phyloP scores from a whole-genome alignment of 2,329 filamentous ascomycete species.

The Verticillium tricorpus region DNA sequence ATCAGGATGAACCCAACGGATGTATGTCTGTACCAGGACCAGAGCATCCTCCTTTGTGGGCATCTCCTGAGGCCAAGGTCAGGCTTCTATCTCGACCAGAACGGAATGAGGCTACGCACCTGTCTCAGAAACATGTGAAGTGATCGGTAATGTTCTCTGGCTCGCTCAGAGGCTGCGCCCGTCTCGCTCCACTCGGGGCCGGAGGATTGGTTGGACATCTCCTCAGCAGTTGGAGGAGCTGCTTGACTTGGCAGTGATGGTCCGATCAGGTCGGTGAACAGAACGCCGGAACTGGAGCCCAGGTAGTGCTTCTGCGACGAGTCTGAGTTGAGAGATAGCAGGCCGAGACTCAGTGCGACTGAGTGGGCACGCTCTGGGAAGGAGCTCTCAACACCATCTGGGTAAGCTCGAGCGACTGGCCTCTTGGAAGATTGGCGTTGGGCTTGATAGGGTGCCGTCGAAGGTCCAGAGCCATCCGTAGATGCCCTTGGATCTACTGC shows the following conservation, averaged over 20 bases:
- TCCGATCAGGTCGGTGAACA: constrained; percentile 25
- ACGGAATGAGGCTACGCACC: neutral
- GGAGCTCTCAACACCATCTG: constrained; percentile 34
- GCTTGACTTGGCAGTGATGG: constrained; percentile 10
- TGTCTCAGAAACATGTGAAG: constrained; percentile 4
- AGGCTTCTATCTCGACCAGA: neutral
- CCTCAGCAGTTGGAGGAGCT: neutral
- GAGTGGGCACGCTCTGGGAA: constrained; percentile 44
- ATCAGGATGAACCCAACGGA: constrained; percentile 17
- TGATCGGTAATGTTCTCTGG: constrained; percentile 11
- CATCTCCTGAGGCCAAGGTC: constrained; percentile 11
- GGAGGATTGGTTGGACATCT: neutral
- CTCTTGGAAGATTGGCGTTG: neutral
- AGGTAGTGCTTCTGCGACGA: constrained; percentile 30
- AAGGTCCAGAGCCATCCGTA: constrained; percentile 2
- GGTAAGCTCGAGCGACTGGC: constrained; percentile 45
- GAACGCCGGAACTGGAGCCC: constrained; percentile 29
- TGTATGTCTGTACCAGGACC: constrained; percentile 14
- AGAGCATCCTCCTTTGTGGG: constrained; percentile 16
- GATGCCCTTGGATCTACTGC: constrained; percentile 11
- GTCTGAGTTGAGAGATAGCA: constrained; percentile 31
- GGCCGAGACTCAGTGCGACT: constrained; percentile 28
- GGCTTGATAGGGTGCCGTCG: too few species aligned
- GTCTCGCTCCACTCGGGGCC: constrained; percentile 3
- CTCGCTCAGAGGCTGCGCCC: neutral